Evolutionary conservation across 495 filamentous ascomycete species (phyloP).

Genomic region (Astrocystis sublimbata): DNA sequence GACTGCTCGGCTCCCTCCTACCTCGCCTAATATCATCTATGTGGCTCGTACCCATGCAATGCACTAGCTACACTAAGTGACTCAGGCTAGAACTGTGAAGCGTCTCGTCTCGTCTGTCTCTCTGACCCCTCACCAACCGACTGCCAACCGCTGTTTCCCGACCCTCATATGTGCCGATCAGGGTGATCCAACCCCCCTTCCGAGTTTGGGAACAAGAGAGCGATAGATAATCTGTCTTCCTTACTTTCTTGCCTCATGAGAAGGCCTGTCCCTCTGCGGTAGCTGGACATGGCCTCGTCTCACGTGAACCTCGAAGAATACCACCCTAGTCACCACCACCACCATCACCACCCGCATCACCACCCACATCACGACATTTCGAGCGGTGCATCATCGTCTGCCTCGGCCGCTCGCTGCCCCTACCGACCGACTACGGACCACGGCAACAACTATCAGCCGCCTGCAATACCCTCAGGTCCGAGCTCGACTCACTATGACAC

Average conservation of each 20-base stretch:
- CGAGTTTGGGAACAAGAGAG: constrained; percentile 20
- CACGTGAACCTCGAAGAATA: constrained; percentile 29
- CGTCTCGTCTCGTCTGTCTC: background rate
- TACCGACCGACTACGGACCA: constrained; percentile 24
- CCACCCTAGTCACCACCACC: constrained; percentile 6
- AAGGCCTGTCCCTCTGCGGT: constrained; percentile 21
- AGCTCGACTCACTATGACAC: constrained; percentile 24
- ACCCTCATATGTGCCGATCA: constrained; percentile 18
- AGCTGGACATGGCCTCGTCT: constrained; percentile 27
- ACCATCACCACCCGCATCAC: constrained; percentile 9
- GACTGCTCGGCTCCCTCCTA: background rate
- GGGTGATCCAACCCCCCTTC: background rate
- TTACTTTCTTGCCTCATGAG: background rate
- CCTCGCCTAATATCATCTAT: constrained; percentile 1
- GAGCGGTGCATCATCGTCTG: constrained; percentile 12
- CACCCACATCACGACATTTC: constrained; percentile 24
- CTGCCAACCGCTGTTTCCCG: constrained; percentile 3
- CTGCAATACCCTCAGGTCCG: constrained; percentile 13
- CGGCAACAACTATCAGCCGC: constrained; percentile 19
- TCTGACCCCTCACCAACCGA: constrained; percentile 9
- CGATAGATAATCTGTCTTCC: constrained; percentile 16
- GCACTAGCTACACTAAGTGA: constrained; percentile 13
- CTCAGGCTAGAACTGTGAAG: constrained; percentile 1
- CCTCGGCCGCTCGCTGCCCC: constrained; percentile 29
- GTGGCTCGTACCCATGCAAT: constrained; percentile 14